Percentiles rank a stretch among this genome's conserved stretches.
Evolutionary conservation across 805 yeast genomes (phyloP).

Genomic region (Candida dajiaensis): DNA sequence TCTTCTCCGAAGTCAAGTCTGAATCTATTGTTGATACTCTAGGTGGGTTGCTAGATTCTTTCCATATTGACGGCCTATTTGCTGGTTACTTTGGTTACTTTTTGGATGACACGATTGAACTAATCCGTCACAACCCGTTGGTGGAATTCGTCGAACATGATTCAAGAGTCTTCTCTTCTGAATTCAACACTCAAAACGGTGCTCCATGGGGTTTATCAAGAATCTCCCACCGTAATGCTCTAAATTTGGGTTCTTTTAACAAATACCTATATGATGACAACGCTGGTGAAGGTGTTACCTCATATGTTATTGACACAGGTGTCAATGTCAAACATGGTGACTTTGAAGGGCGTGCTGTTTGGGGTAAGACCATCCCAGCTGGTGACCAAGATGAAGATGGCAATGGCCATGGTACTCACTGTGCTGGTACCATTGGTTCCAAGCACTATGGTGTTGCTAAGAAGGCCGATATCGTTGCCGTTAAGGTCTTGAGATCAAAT

Average conservation of each 20-base stretch:
- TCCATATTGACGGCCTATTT: conserved; percentile 50
- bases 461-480: conserved; percentile 71
- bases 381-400: conserved; percentile 73
- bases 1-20: conserved; percentile 29
- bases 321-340: conserved; percentile 68
- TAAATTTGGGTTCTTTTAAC: conserved; percentile 63
- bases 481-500: conserved; percentile 74
- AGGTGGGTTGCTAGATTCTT: conserved; percentile 58
- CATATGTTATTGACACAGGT: conserved; percentile 91
- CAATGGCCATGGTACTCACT: conserved; percentile 94
- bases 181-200: conserved; percentile 65
- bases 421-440: conserved; percentile 94
- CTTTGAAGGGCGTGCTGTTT: conserved; percentile 75
- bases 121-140: conserved; percentile 60
- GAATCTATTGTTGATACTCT: conserved; percentile 23
- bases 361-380: conserved; percentile 80
- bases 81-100: conserved; percentile 85
- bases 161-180: conserved; percentile 59
- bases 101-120: conserved; percentile 65
- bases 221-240: conserved; percentile 73
- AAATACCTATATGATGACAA: conserved; percentile 66
- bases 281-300: conserved; percentile 79
- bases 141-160: conserved; percentile 73
- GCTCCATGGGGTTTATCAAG: conserved; percentile 96
- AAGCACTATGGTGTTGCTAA: conserved; percentile 79